phyloP scores from a whole-genome alignment of 306 rosid species.

The Rubus parviflorus region DNA sequence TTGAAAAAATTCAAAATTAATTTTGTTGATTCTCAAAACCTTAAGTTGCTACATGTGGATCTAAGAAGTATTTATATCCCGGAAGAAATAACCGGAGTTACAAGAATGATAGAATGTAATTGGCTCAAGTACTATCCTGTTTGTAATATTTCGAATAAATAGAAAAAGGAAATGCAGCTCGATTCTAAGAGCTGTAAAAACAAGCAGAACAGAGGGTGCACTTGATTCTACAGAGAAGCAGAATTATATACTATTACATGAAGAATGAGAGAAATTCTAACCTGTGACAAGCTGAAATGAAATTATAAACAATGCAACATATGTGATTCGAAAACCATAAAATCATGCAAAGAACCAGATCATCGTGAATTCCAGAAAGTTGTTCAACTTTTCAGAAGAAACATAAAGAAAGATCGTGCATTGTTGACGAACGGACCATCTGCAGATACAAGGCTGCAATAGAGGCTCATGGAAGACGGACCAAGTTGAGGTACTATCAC shows the following conservation, averaged over 20 bases:
- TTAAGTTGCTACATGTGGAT: neutral
- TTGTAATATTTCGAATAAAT: neutral
- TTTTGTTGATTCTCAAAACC: neutral
- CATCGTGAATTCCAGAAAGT: neutral
- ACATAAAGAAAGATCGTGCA: neutral
- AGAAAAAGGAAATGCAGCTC: neutral
- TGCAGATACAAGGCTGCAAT: neutral
- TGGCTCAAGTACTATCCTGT: slow-evolving; percentile 1
- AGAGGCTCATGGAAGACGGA: neutral
- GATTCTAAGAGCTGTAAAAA: neutral
- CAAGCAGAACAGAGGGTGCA: neutral
- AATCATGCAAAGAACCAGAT: neutral
- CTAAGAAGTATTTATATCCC: neutral
- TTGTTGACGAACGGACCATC: neutral
- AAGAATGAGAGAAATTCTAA: neutral
- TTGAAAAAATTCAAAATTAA: neutral
- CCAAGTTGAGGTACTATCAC: neutral
- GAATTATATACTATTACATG: neutral
- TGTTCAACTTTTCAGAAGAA: neutral
- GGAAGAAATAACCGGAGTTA: neutral
- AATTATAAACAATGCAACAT: neutral
- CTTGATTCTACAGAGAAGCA: neutral
- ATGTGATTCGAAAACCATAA: neutral
- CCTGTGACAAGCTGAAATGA: neutral
- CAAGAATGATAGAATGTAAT: neutral